phyloP scores from a whole-genome alignment of 306 rosid genomes.

The Aeschynomene evenia region DNA sequence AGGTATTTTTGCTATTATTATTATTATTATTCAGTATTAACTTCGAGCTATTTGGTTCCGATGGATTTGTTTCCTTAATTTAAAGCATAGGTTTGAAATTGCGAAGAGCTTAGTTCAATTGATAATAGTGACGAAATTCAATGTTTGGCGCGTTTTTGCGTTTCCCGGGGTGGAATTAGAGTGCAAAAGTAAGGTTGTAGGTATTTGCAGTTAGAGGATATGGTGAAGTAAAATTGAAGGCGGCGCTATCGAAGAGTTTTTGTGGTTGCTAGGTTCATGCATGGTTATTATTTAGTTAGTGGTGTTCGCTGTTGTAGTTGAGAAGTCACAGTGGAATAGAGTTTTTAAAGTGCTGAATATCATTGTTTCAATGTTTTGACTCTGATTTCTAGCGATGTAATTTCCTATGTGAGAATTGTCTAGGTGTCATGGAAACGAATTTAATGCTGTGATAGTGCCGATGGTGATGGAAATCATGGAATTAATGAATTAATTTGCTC shows the following conservation, averaged over 20 bases:
- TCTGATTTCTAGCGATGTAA: not conserved
- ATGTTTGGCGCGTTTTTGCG: not conserved
- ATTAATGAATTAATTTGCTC: not conserved
- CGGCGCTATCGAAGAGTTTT: not conserved
- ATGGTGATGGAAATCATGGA: not conserved
- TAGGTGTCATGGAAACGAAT: not conserved
- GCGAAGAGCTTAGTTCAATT: not conserved
- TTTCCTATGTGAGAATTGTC: not conserved
- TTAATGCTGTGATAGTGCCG: not conserved
- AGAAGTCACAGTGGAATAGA: not conserved
- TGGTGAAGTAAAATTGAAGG: not conserved
- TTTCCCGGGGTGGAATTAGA: not conserved
- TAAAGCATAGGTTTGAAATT: not conserved
- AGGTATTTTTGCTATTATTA: constrained; percentile 46
- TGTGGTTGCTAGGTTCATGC: constrained; percentile 15
- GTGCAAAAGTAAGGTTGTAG: not conserved
- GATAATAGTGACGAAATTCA: not conserved
- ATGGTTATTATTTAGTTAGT: not conserved
- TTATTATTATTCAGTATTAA: not conserved
- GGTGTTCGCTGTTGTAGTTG: not conserved
- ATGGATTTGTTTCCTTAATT: constrained; percentile 10
- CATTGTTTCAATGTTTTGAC: not conserved
- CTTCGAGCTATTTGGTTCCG: not conserved
- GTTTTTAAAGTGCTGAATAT: not conserved
- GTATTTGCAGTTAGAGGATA: not conserved